Conservation (phyloP, 1,139 yeast species). For the Yamadazyma trypodendri region DNA sequence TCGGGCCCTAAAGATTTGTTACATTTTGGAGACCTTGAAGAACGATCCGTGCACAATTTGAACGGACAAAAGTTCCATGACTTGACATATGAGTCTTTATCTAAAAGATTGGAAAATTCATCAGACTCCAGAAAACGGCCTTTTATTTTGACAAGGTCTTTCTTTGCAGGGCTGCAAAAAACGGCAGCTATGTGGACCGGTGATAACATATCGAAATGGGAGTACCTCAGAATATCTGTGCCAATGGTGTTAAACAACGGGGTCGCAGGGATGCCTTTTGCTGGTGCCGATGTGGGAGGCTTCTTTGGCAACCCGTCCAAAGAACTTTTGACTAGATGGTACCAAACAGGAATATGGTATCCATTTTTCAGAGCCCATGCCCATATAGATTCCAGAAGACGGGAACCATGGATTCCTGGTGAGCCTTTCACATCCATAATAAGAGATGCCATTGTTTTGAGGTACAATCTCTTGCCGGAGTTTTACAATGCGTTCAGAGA, state of each 20-base stretch:
- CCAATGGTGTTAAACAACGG: slow-evolving; percentile 88
- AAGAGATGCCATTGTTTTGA: slow-evolving; percentile 64
- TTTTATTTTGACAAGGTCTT: slow-evolving; percentile 84
- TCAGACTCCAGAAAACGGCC: slow-evolving; percentile 62
- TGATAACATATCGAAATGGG: slow-evolving; percentile 94
- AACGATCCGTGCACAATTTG: slow-evolving; percentile 84
- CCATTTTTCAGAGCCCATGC: slow-evolving; percentile 98
- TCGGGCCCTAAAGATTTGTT: slow-evolving; percentile 77
- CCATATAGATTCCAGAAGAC: slow-evolving; percentile 85
- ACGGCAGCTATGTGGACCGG: slow-evolving; percentile 98
- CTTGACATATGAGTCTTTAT: slow-evolving; percentile 69
- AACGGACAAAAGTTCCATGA: slow-evolving; percentile 81
- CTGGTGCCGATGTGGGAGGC: slow-evolving; percentile 97
- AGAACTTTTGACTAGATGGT: slow-evolving; percentile 88
- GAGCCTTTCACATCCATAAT: slow-evolving; percentile 71
- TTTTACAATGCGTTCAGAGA: slow-evolving; percentile 80
- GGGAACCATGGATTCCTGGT: slow-evolving; percentile 89
- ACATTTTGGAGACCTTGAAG: slow-evolving; percentile 83
- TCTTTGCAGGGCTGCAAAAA: slow-evolving; percentile 87
- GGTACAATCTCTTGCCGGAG: slow-evolving; percentile 77
- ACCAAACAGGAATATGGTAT: slow-evolving; percentile 92
- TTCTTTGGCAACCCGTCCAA: slow-evolving; percentile 86
- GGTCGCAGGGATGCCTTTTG: slow-evolving; percentile 84
- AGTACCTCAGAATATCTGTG: slow-evolving; percentile 70
- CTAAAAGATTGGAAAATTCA: slow-evolving; percentile 38